phyloP scores from a whole-genome alignment of 2,329 filamentous ascomycete species.

The Ophiostoma montium region DNA sequence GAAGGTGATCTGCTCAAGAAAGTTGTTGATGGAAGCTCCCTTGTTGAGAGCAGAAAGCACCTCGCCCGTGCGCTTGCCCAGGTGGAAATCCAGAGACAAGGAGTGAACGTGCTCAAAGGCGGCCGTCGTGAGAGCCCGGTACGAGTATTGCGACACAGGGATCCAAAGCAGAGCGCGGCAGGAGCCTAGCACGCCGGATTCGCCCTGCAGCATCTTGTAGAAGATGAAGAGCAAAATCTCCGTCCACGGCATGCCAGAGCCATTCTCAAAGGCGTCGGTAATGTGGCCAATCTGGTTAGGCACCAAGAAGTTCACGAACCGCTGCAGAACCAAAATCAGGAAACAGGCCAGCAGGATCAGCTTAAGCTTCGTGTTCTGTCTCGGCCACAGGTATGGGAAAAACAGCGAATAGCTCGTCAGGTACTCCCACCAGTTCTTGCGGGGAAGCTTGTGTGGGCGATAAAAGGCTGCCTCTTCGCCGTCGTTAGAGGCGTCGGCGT shows the following conservation, averaged over 20 bases:
- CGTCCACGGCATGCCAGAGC: constrained; percentile 48
- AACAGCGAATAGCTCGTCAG: constrained; percentile 83
- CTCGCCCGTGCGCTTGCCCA: constrained; percentile 92
- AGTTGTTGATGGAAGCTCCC: constrained; percentile 88
- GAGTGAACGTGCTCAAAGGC: constrained; percentile 96
- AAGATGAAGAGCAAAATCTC: constrained; percentile 63
- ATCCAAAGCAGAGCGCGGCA: constrained; percentile 81
- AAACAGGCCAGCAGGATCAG: constrained; percentile 73
- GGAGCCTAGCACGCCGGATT: constrained; percentile 75
- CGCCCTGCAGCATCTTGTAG: constrained; percentile 73
- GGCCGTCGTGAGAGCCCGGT: constrained; percentile 82
- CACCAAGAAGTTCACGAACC: constrained; percentile 74
- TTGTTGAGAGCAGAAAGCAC: constrained; percentile 93
- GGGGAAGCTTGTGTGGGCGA: constrained; percentile 70
- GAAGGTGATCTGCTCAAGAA: constrained; percentile 92
- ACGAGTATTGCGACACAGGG: constrained; percentile 92
- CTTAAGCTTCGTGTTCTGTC: constrained; percentile 60
- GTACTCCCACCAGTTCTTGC: constrained; percentile 94
- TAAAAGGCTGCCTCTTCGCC: constrained; percentile 71
- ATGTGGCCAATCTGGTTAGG: constrained; percentile 69
- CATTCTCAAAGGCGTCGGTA: constrained; percentile 52
- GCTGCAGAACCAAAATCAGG: constrained; percentile 61
- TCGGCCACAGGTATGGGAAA: constrained; percentile 94
- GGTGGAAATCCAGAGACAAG: constrained; percentile 88
- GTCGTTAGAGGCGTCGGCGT: not conserved